phyloP scores from a whole-genome alignment of 805 yeast genomes.

The Candida maris region DNA sequence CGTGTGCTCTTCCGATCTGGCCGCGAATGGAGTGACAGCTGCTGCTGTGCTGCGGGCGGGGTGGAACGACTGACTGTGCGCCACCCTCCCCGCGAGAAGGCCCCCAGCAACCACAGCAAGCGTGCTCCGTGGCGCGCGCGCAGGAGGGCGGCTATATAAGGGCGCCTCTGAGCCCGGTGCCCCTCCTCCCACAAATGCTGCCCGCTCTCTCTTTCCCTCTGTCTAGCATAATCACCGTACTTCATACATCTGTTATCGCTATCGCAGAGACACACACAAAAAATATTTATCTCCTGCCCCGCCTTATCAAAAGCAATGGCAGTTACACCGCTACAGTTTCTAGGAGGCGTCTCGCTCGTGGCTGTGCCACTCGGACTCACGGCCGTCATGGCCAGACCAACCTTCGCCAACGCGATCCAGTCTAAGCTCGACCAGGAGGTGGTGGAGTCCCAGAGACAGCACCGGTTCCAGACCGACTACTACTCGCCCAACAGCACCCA shows the following conservation, averaged over 20 bases:
- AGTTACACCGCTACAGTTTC: conserved; percentile 26
- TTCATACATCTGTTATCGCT: background rate
- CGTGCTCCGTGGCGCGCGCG: too few relatives aligned
- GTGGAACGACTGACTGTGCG: too few relatives aligned
- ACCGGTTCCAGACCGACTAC: conserved; percentile 25
- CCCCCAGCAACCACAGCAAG: too few relatives aligned
- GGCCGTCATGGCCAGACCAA: conserved; percentile 29
- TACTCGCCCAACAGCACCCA: conserved; percentile 20
- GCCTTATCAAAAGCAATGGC: conserved; percentile 19
- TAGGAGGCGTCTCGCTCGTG: conserved; percentile 28
- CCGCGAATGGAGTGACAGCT: too few relatives aligned
- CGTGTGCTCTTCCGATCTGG: too few relatives aligned
- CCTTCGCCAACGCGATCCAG: conserved; percentile 34
- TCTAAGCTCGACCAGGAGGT: conserved; percentile 31
- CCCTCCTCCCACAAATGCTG: too few relatives aligned
- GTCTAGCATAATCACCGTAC: background rate
- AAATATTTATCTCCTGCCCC: background rate
- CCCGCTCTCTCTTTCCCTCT: background rate
- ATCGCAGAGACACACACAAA: too few relatives aligned
- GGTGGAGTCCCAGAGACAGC: conserved; percentile 27
- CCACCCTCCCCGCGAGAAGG: too few relatives aligned
- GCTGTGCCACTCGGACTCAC: conserved; percentile 28
- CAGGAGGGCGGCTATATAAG: too few relatives aligned
- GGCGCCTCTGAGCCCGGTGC: too few relatives aligned
- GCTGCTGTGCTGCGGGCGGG: too few relatives aligned